phyloP scores from a whole-genome alignment of 129 eudicot genomes.

The Flaveria brownii region DNA sequence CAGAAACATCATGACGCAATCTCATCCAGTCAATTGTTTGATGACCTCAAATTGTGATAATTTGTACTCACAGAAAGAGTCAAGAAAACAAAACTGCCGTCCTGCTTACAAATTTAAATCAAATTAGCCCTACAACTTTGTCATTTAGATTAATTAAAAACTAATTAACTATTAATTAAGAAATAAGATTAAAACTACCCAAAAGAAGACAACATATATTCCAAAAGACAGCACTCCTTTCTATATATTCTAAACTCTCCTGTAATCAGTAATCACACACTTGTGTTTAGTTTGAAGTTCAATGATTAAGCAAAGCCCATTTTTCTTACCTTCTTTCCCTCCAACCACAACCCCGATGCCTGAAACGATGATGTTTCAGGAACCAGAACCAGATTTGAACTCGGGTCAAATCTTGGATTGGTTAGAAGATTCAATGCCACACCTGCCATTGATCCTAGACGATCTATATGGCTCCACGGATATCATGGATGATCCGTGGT shows the following conservation, averaged over 20 bases:
- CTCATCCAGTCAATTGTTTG: slow-evolving; percentile 12
- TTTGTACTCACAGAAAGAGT: slow-evolving; percentile 12
- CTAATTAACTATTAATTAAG: slow-evolving; percentile 5
- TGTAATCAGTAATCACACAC: slow-evolving; percentile 17
- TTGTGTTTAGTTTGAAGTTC: neutral
- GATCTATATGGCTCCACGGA: slow-evolving; percentile 51
- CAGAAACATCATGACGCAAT: slow-evolving; percentile 33
- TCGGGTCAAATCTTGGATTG: slow-evolving; percentile 57
- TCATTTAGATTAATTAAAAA: neutral
- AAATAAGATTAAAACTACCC: slow-evolving; percentile 16
- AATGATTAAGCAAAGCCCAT: slow-evolving; percentile 44
- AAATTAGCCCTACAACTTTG: slow-evolving; percentile 20
- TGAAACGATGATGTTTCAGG: slow-evolving; percentile 48
- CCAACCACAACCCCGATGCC: slow-evolving; percentile 22
- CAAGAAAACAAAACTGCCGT: slow-evolving; percentile 41
- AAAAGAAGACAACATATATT: slow-evolving; percentile 44
- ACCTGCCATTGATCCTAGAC: slow-evolving; percentile 56
- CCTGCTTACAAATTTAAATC: slow-evolving; percentile 23
- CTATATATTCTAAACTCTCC: slow-evolving; percentile 36
- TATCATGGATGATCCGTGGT: slow-evolving; percentile 54
- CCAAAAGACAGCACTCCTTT: slow-evolving; percentile 77
- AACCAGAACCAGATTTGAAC: slow-evolving; percentile 51
- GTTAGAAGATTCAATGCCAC: slow-evolving; percentile 57
- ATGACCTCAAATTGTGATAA: slow-evolving; percentile 21
- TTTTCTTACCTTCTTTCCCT: slow-evolving; percentile 24